Base-by-base conservation (phyloP, 768 basidiomycete genomes). In the Leccinum imitatum region DNA sequence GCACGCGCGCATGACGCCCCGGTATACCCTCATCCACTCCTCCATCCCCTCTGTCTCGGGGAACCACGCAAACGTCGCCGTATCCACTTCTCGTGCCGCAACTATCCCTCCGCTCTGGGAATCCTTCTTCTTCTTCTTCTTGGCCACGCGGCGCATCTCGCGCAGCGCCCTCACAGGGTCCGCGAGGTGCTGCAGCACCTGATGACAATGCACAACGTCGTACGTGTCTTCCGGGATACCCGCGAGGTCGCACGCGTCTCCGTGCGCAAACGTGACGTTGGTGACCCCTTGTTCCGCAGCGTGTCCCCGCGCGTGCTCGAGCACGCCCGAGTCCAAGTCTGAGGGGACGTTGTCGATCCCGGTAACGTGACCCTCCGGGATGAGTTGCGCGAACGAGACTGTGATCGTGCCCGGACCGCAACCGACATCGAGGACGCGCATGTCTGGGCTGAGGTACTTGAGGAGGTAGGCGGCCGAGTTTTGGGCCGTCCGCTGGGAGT, bases 361-460 rank as follows among this genome's bases (percentile, higher is more conserved):
- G 14, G 74, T 75, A 46, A 82, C 77, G 10, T 72, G 65, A 0
- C 81, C 82, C 31, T 76, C 51, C 1, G 77, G 74, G 17, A 79
- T 77, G 59, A 72, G 71, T 1, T 59, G 58, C 2, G 82, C 82
- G 21, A 84, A 67, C 55, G 77, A 77, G 31, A 66, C 60, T 2
- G 81, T 81, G 67, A 84, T 83, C 14, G 79, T 80, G 0, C 82
- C 83, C 0, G 83, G 82, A 0, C 83, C 82, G 61, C 79, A 83
- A 10, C 82, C 82, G 37, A 83, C 65, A 65, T 84, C 83, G 47
- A 84, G 78, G 57, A 84, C 74, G 37, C 68, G 60, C 74, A 78
- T 75, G 50, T 65, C 56, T 1, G 78, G 76, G 25, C 72, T 67
- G 31, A 82, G 65, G 41, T 71, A 67, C 10, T 69, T 67, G 35